Evolutionary conservation across 176 grass and related monocot species (phyloP).

Genomic region (Lolium rigidum): DNA sequence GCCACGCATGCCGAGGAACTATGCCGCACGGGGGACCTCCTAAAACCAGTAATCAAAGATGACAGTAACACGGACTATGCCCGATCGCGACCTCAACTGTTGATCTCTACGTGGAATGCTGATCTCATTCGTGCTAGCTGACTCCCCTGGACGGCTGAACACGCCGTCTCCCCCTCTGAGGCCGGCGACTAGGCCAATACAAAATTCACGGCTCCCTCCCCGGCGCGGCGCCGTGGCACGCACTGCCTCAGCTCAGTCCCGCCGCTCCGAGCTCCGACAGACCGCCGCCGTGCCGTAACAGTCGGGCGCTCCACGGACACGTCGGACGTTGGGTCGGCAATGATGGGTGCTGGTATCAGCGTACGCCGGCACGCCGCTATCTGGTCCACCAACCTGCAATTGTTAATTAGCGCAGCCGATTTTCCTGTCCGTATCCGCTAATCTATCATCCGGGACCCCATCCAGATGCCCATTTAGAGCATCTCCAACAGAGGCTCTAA

Average conservation of each 20-base stretch:
- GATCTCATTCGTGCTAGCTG: too few species aligned
- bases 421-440: conserved; percentile 13
- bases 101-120: background rate
- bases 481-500: too few species aligned
- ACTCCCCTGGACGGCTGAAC: too few species aligned
- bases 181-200: background rate
- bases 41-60: background rate
- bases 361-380: conserved; percentile 24
- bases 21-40: background rate
- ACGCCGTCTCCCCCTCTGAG: background rate
- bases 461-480: background rate
- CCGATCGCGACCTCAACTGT: background rate
- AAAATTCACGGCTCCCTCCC: background rate
- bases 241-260: background rate
- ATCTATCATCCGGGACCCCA: background rate
- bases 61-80: background rate
- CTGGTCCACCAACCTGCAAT: conserved; percentile 16
- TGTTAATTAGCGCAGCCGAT: conserved; percentile 20
- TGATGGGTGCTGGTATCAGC: conserved; percentile 2
- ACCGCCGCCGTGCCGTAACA: conserved; percentile 21
- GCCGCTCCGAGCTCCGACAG: background rate
- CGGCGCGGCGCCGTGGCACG: conserved; percentile 4
- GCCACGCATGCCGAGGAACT: background rate
- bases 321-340: background rate
- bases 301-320: background rate